phyloP scores from a whole-genome alignment of 768 basidiomycete species.

The Agrocybe praecox region DNA sequence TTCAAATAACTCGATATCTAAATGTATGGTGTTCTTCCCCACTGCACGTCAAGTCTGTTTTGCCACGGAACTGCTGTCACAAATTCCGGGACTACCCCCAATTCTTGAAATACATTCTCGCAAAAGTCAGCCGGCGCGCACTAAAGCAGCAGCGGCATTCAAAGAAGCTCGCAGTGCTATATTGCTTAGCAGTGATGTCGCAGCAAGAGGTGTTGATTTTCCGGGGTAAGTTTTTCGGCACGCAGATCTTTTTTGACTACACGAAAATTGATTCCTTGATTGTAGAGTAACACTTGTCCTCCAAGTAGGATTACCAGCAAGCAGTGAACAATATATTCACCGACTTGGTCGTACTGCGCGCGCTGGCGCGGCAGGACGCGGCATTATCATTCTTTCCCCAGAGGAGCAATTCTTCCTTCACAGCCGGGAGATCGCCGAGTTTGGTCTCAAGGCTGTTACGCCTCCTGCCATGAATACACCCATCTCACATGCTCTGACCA shows the following conservation, averaged over 20 bases:
- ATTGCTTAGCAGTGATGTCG: constrained; percentile 57
- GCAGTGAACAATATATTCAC: constrained; percentile 79
- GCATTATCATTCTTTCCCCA: constrained; percentile 56
- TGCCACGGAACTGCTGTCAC: constrained; percentile 33
- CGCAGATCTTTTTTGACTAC: not conserved
- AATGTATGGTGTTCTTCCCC: constrained; percentile 66
- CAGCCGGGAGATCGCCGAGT: constrained; percentile 35
- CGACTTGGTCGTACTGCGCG: constrained; percentile 79
- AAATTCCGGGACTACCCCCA: constrained; percentile 31
- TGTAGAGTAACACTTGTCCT: constrained; percentile 58
- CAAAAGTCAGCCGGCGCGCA: constrained; percentile 50
- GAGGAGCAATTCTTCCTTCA: constrained; percentile 52
- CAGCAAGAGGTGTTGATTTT: constrained; percentile 70
- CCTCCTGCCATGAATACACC: constrained; percentile 18
- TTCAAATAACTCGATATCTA: constrained; percentile 31
- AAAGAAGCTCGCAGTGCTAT: constrained; percentile 38
- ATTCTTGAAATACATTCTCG: constrained; percentile 61
- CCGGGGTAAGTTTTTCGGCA: constrained; percentile 42
- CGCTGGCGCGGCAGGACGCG: constrained; percentile 65
- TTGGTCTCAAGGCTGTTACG: constrained; percentile 39
- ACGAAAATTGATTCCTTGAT: not conserved
- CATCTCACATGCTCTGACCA: constrained; percentile 9
- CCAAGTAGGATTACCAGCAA: constrained; percentile 67
- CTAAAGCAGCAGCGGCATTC: constrained; percentile 52
- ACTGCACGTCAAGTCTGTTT: constrained; percentile 61